These are phyloP conservation scores for Panicum virgatum DNA, from an alignment of 202 grass and related monocot genomes.

Conservation along the genomic window DNA sequence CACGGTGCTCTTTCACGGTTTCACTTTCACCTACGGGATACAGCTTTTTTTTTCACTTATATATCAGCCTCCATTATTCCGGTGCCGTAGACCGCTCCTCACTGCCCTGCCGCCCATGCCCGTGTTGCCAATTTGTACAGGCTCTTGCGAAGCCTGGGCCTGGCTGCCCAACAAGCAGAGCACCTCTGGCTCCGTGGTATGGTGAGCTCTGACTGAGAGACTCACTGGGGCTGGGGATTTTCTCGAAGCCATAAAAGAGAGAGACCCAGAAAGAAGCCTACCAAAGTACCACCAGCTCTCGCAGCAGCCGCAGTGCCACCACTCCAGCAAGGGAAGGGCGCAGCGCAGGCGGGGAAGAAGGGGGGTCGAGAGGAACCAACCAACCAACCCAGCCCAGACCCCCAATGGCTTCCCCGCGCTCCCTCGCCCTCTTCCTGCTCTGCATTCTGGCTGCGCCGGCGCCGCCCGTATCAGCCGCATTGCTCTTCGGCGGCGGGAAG, in stretches of 20 bases:
- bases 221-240: conserved; percentile 41
- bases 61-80: conserved; percentile 13
- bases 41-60: conserved; percentile 2
- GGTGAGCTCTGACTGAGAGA: conserved; percentile 6
- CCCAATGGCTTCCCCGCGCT: conserved; percentile 51
- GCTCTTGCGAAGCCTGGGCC: background rate
- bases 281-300: background rate
- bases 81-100: background rate
- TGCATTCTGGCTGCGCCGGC: conserved; percentile 36
- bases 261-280: conserved; percentile 36
- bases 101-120: background rate
- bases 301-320: background rate
- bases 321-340: background rate
- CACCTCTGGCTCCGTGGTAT: too few species aligned
- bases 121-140: conserved; percentile 42
- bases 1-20: too few species aligned
- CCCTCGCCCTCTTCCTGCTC: conserved; percentile 24
- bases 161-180: background rate
- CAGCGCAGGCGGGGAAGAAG: background rate
- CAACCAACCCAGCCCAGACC: background rate
- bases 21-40: background rate
- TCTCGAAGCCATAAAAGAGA: conserved; percentile 61
- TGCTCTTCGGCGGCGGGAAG: conserved; percentile 29
- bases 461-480: background rate
- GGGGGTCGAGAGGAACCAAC: background rate